phyloP scores from a whole-genome alignment of 2,329 filamentous ascomycete genomes.

The Corinectria fuckeliana region DNA sequence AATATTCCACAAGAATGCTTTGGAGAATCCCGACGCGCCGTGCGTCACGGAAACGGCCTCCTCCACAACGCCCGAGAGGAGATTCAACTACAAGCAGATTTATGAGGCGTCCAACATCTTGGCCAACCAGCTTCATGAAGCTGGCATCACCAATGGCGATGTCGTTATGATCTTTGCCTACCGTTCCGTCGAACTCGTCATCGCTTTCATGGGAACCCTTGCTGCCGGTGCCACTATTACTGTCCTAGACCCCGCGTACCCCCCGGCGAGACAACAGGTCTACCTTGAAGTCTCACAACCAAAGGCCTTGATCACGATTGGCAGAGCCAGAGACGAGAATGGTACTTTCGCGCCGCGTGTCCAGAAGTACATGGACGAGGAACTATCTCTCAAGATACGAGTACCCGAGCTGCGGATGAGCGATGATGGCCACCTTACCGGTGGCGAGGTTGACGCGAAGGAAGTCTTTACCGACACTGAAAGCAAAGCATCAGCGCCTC shows the following conservation, averaged over 20 bases:
- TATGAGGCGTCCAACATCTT: conserved; percentile 82
- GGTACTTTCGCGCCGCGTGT: neutral
- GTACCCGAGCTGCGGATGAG: conserved; percentile 76
- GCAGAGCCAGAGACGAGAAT: conserved; percentile 63
- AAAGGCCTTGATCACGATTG: conserved; percentile 69
- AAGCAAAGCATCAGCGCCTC: conserved; percentile 61
- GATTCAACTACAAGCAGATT: conserved; percentile 76
- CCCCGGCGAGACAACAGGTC: neutral
- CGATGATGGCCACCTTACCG: conserved; percentile 76
- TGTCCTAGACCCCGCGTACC: neutral
- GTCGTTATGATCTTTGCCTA: conserved; percentile 94
- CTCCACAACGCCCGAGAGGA: too few relatives aligned
- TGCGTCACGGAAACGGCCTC: conserved; percentile 63
- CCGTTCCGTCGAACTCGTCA: conserved; percentile 69
- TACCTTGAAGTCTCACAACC: conserved; percentile 83
- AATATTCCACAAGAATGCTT: conserved; percentile 70
- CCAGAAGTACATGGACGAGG: conserved; percentile 70
- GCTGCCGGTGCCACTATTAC: conserved; percentile 57
- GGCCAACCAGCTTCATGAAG: conserved; percentile 77
- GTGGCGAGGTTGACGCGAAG: conserved; percentile 68
- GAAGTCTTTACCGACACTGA: conserved; percentile 68
- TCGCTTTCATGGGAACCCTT: conserved; percentile 76
- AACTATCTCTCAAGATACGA: conserved; percentile 74
- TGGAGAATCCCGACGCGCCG: conserved; percentile 65
- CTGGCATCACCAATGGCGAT: conserved; percentile 78